Percentiles rank a stretch among this genome's conserved stretches.
Evolutionary conservation across 2,329 filamentous ascomycete genomes (phyloP).

Genomic region (Stylonectria norvegica): DNA sequence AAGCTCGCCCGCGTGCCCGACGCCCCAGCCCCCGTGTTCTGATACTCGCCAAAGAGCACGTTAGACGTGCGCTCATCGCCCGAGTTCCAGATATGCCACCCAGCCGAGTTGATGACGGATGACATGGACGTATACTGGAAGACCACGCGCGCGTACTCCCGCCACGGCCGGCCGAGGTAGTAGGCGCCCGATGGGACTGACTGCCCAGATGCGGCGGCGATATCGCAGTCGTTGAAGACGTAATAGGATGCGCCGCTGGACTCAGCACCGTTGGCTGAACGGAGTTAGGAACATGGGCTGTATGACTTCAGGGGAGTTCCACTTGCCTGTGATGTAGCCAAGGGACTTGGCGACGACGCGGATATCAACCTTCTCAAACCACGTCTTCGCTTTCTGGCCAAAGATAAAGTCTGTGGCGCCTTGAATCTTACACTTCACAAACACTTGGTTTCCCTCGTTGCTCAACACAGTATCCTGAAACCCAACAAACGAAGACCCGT

Average conservation of each 20-base stretch:
- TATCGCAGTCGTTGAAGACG: constrained; percentile 44
- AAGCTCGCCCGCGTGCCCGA: constrained; percentile 38
- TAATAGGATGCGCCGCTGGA: constrained; percentile 38
- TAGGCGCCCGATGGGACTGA: constrained; percentile 37
- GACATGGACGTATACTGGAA: constrained; percentile 49
- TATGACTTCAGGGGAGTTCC: rapidly evolving
- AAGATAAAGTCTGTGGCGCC: constrained; percentile 52
- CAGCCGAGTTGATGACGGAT: constrained; percentile 55
- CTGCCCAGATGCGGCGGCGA: constrained; percentile 38
- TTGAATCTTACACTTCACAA: constrained; percentile 41
- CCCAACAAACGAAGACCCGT: constrained; percentile 43
- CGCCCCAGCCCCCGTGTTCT: constrained; percentile 56
- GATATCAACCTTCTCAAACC: constrained; percentile 44
- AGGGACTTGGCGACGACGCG: constrained; percentile 33
- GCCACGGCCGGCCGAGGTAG: constrained; percentile 50
- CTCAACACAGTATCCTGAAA: constrained; percentile 51
- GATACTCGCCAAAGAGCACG: constrained; percentile 57
- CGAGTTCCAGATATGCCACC: constrained; percentile 56
- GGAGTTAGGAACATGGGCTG: not conserved
- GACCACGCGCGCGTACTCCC: constrained; percentile 44
- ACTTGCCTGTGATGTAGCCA: constrained; percentile 42
- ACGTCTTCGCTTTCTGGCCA: constrained; percentile 39
- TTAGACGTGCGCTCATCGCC: constrained; percentile 47
- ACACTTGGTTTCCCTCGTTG: constrained; percentile 46
- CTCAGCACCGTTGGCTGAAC: constrained; percentile 40